These are phyloP conservation scores for Actinidia polygama DNA, from an alignment of 179 eudicot genomes.

Conservation along the genomic window DNA sequence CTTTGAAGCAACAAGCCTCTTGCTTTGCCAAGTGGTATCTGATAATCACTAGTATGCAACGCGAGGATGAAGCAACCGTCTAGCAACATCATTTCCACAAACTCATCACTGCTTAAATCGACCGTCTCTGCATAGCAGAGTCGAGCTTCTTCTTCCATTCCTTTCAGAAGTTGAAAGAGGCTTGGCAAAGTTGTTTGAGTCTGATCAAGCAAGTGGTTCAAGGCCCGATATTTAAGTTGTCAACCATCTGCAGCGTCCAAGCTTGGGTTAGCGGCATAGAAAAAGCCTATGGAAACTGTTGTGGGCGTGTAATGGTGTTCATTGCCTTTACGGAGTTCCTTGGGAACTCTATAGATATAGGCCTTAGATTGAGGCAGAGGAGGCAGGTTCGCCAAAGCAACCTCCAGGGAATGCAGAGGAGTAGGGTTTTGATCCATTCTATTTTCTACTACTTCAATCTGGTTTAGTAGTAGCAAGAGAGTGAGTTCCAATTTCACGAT, in stretches of 20 bases:
- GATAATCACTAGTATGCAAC: too few species aligned
- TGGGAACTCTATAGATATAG: neutral
- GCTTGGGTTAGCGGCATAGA: neutral
- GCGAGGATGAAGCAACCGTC: constrained; percentile 6
- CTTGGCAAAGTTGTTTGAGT: too few species aligned
- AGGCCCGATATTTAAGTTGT: neutral
- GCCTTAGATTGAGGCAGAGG: neutral
- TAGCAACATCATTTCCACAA: neutral
- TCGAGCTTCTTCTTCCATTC: neutral
- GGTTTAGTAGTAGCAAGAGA: too few species aligned
- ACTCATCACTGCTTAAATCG: neutral
- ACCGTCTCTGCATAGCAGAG: neutral
- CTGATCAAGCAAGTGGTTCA: neutral
- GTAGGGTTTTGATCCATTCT: too few species aligned
- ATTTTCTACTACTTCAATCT: too few species aligned
- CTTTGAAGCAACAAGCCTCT: neutral
- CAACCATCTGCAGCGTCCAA: neutral
- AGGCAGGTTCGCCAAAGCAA: neutral
- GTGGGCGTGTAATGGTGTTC: neutral
- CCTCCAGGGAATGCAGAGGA: neutral
- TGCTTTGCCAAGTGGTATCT: neutral
- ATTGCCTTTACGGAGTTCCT: neutral
- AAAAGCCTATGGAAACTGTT: neutral
- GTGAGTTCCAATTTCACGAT: too few species aligned
- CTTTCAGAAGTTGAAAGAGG: neutral